Evolutionary conservation across 2,329 filamentous ascomycete species (phyloP).

Genomic region (Ceratocystis eucalypticola): DNA sequence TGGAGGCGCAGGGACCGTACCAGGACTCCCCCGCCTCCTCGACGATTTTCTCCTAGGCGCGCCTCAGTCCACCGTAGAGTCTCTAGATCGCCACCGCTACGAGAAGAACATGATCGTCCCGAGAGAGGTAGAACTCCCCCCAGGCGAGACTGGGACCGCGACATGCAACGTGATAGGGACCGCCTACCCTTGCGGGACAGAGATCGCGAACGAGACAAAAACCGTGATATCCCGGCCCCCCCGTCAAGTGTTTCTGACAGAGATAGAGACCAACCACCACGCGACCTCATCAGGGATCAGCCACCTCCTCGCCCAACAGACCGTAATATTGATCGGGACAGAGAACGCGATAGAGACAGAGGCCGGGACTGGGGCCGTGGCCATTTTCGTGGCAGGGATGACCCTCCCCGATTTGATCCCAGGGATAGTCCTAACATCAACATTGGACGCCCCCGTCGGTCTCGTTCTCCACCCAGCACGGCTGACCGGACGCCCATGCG

Average conservation of each 20-base stretch:
- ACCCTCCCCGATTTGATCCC: slow-evolving; percentile 23
- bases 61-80: slow-evolving; percentile 28
- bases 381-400: slow-evolving; percentile 22
- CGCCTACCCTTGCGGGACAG: slow-evolving; percentile 11
- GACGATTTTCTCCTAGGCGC: slow-evolving; percentile 26
- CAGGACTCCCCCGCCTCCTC: slow-evolving; percentile 26
- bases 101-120: slow-evolving; percentile 28
- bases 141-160: slow-evolving; percentile 26
- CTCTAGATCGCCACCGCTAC: slow-evolving; percentile 21
- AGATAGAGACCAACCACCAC: slow-evolving; percentile 12
- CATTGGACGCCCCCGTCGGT: slow-evolving; percentile 29
- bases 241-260: not conserved
- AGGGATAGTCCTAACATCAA: not conserved
- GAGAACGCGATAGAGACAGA: slow-evolving; percentile 26
- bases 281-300: slow-evolving; percentile 10
- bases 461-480: slow-evolving; percentile 37
- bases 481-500: slow-evolving; percentile 12
- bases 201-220: slow-evolving; percentile 25
- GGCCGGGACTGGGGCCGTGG: slow-evolving; percentile 29
- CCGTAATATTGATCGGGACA: slow-evolving; percentile 25
- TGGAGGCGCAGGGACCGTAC: slow-evolving; percentile 20
- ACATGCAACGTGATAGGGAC: slow-evolving; percentile 22
- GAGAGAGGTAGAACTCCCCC: slow-evolving; percentile 30
- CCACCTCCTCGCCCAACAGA: slow-evolving; percentile 12
- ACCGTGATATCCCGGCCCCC: slow-evolving; percentile 14